Evolutionary conservation across 768 basidiomycete genomes (phyloP), one percentile per base, ranked within the genome.

Genomic region (Favolaschia claudopus): DNA sequence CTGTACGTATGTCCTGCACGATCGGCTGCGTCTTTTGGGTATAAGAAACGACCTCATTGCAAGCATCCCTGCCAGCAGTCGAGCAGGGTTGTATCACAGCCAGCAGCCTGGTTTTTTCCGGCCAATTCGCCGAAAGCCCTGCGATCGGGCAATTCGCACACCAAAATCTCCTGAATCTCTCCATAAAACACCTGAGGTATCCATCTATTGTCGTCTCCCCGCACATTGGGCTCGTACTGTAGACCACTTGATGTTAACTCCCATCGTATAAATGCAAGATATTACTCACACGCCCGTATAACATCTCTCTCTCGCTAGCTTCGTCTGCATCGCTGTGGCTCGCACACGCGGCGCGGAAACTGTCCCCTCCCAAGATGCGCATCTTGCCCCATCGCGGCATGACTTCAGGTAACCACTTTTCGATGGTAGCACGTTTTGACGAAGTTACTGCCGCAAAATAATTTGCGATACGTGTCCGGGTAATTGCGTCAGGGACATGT

Each of bases 371-470:
- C 22, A 49, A 20, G 17, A 74, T 64, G 5, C 65, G 51, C 3
- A 75, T 38, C 45, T 67, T 72, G 14, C 67, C 69, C 65, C 67
- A 71, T 1, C 49, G 51, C 45, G 60, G 55, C 47, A 69, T 67
- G 15, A 47, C 19, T 5, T 22, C 10, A 1, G 65, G 67, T 6
- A 69, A 54, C 5, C 37, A 34, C 9, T 17, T 15, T 7, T 43
- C 37, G 28, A 68, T 44, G 15, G 31, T 33, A 9, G 9, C 17
- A 13, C 15, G 32, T 29, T 31, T 19, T 33, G 22, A 28, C 36
- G 13, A 63, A 38, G 5, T n/a, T n/a, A 67, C 62, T 17, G 47
- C 19, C 2, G 33, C 25, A 37, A 69, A 64, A 42, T 72, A 72
- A 4, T 19, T 37, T 1, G 66, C 59, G 54, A 72, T 51, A 20